Evolutionary conservation across 176 grass and related monocot genomes (phyloP).

Genomic region (Echinochloa phyllopogon): DNA sequence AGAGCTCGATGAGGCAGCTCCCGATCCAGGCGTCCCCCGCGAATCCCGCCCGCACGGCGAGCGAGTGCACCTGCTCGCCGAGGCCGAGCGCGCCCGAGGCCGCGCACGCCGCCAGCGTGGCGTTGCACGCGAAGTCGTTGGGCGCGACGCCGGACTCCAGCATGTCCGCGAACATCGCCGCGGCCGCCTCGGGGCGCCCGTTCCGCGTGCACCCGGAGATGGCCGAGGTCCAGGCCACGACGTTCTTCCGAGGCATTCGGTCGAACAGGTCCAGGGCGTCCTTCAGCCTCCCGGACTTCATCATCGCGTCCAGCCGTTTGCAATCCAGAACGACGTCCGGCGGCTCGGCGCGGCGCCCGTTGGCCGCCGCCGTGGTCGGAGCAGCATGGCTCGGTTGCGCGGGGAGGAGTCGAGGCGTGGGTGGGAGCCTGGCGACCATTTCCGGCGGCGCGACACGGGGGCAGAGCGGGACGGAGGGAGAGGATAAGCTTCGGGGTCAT

Average conservation of each 20-base stretch:
- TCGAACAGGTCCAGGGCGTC: conserved; percentile 60
- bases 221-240: conserved; percentile 79
- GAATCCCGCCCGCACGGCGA: conserved; percentile 55
- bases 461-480: neutral
- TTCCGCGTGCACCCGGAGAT: conserved; percentile 62
- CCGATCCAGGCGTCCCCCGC: conserved; percentile 49
- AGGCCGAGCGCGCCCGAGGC: conserved; percentile 31
- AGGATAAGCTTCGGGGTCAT: conserved; percentile 12
- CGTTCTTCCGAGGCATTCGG: conserved; percentile 69
- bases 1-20: conserved; percentile 64
- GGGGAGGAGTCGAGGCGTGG: neutral
- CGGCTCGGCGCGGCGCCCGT: neutral
- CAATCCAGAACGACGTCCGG: conserved; percentile 52
- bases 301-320: conserved; percentile 51
- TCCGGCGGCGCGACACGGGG: neutral
- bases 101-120: conserved; percentile 68
- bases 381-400: neutral
- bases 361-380: neutral
- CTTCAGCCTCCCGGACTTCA: conserved; percentile 53
- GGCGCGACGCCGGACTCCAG: conserved; percentile 49
- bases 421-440: conserved; percentile 34
- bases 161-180: conserved; percentile 58
- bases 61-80: conserved; percentile 74
- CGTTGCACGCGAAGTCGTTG: conserved; percentile 79
- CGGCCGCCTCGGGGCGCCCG: conserved; percentile 12